Evolutionary conservation across 2,329 filamentous ascomycete species (phyloP).

Genomic region (Trichoderma polysporum): DNA sequence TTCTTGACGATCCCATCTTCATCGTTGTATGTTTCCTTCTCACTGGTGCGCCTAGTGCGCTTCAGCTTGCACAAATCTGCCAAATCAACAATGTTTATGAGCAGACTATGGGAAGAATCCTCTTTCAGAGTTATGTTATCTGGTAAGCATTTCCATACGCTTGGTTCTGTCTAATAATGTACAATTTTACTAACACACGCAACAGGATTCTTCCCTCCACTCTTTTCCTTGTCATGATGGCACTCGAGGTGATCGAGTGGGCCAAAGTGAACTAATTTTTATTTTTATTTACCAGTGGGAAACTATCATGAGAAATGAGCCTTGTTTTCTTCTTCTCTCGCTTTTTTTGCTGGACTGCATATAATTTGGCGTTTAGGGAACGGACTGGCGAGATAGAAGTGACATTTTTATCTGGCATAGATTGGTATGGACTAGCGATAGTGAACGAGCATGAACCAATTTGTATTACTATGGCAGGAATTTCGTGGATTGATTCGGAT

Average conservation of each 20-base stretch:
- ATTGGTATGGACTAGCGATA: conserved; percentile 3
- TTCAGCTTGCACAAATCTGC: conserved; percentile 96
- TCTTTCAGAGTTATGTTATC: conserved; percentile 87
- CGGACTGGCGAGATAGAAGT: neutral
- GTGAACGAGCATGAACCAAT: neutral
- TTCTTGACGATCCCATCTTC: conserved; percentile 96
- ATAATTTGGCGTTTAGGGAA: neutral
- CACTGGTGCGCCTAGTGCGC: conserved; percentile 85
- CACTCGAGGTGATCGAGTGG: conserved; percentile 92
- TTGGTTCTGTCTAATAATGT: neutral
- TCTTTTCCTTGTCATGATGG: conserved; percentile 83
- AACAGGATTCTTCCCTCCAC: conserved; percentile 88
- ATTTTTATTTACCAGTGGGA: neutral
- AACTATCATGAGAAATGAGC: neutral
- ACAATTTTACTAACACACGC: conserved; percentile 31
- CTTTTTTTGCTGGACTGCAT: neutral
- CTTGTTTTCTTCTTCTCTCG: neutral
- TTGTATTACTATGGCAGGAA: conserved; percentile 8
- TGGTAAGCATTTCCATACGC: conserved; percentile 60
- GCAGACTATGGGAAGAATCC: conserved; percentile 84
- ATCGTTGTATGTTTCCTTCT: conserved; percentile 97
- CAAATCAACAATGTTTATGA: conserved; percentile 98
- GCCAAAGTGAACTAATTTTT: conserved; percentile 42
- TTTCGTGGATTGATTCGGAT: neutral
- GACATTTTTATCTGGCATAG: neutral